Base-by-base conservation (phyloP, 495 filamentous ascomycete species). In the Daldinia decipiens region DNA sequence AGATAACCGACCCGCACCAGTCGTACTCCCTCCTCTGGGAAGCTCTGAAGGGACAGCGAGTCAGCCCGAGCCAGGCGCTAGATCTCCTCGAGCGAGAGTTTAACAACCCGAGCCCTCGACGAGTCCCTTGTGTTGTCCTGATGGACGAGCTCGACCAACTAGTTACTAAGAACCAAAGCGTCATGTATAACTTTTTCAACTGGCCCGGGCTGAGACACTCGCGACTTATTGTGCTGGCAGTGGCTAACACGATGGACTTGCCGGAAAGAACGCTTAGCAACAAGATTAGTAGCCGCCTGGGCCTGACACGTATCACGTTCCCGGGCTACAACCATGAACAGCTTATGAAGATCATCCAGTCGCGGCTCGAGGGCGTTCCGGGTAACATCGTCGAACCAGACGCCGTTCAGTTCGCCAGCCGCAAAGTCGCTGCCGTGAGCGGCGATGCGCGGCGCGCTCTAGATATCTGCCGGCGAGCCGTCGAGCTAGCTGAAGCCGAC, bases 171-270 rank as follows among this genome's bases (percentile, higher is more conserved):
- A 97, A 95, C 75, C 96, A 99, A 73, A 93, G 92, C 27, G 96
- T 99, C 76, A 99, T 99, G 96, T 99, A 99, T 82, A 99, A 99
- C 76, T 99, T 99, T 80, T 99, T 99, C 87, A 99, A 99, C 75
- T 99, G 96, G 96, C 96, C 96, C n/a, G 89, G 90, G 19, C 86
- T 97, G 19, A 88, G 92, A 36, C 93, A 99, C 76, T 95, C 92
- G 31, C 87, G 93, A 51, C 85, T 99, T 36, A 97, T 98, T 76
- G 96, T 99, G 12, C 86, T 99, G 0, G 96, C 96, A 7, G 96
- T 99, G 9, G 96, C 96, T 36, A 99, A 99, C 79, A 99, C 96
- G 21, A 99, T 99, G 96, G 96, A 99, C 79, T 82, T 99, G 21
- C 96, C 96, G 0, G 96, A 99, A 80, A 87, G 96, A 74, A 99